Evolutionary conservation across 305 asterid genomes (phyloP).

Genomic region (Ajuga reptans): DNA sequence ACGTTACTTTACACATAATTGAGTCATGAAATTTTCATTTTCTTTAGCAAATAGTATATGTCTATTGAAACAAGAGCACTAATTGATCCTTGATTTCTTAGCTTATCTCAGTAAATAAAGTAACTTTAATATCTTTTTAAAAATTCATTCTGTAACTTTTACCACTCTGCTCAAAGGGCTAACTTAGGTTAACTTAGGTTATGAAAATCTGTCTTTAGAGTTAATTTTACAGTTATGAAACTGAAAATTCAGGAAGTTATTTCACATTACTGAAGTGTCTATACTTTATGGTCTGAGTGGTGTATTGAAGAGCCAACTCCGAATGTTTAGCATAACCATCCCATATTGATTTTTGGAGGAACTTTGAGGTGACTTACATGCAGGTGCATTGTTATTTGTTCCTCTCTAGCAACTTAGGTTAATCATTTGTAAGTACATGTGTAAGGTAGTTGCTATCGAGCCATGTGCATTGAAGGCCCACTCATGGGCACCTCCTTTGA

Average conservation of each 20-base stretch:
- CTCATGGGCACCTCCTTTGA: neutral
- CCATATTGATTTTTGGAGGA: neutral
- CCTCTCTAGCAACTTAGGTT: neutral
- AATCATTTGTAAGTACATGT: neutral
- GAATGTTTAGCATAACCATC: neutral
- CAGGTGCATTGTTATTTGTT: neutral
- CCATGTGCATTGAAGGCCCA: neutral
- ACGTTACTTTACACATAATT: constrained; percentile 7
- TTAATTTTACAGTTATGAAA: neutral
- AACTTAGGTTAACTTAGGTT: neutral
- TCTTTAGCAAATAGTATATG: neutral
- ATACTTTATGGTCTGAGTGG: neutral
- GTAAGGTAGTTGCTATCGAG: neutral
- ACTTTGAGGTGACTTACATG: neutral
- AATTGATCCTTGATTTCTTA: neutral
- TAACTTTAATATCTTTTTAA: neutral
- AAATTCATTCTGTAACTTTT: neutral
- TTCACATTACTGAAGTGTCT: neutral
- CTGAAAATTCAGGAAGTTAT: neutral
- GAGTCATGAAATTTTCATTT: neutral
- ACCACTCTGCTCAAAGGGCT: neutral
- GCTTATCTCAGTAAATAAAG: neutral
- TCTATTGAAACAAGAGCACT: neutral
- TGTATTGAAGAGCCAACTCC: neutral
- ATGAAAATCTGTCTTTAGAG: neutral